Base-by-base conservation (phyloP, 2,329 filamentous ascomycete genomes). In the Fusarium pseudonygamai region DNA sequence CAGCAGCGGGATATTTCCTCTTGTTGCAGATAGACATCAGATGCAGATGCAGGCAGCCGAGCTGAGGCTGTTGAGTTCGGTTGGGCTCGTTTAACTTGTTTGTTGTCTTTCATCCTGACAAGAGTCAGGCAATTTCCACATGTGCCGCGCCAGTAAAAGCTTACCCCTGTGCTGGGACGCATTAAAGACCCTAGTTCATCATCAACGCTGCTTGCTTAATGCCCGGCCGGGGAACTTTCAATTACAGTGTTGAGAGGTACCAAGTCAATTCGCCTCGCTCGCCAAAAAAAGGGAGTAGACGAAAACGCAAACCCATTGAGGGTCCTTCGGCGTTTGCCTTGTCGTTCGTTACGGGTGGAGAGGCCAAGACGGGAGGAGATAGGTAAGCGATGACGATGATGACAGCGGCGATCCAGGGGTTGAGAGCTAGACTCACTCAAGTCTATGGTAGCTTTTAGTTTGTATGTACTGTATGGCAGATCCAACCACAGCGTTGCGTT, bases 371-470 rank as follows among this genome's bases (percentile, higher is more conserved):
- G 69, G 69, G 67, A 67, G 65, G 69, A 68, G 69, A 67, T 59
- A 57, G 56, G 36, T 65, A 50, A 69, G 69, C 69, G 55, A 72
- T 72, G 69, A 69, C 69, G 69, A 69, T 72, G 69, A 72, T 72
- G 69, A 72, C 69, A 72, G 68, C 53, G 69, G 32, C 63, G 47
- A 68, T 72, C 68, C 53, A 72, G 69, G 69, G 69, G 58, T 50
- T 28, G 36, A 50, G 36, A 36, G 34, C 34, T 36, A 36, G 34
- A 36, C 34, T 36, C 34, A 36, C 34, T 36, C 30, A 32, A 13
- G 30, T 1, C 12, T 13, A 16, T 16, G 15, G 34, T 36, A 18
- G 15, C 3, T 9, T 8, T 18, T 36, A 36, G 34, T 36, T 36
- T 36, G 34, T 18, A 36, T 36, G 34, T 18, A 36, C 34, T 36